A percentile compares a stretch with the other conserved stretches of the same genome.
phyloP scores from a whole-genome alignment of 176 grass and related monocot genomes.

The Hsuehochloa calcarea region DNA sequence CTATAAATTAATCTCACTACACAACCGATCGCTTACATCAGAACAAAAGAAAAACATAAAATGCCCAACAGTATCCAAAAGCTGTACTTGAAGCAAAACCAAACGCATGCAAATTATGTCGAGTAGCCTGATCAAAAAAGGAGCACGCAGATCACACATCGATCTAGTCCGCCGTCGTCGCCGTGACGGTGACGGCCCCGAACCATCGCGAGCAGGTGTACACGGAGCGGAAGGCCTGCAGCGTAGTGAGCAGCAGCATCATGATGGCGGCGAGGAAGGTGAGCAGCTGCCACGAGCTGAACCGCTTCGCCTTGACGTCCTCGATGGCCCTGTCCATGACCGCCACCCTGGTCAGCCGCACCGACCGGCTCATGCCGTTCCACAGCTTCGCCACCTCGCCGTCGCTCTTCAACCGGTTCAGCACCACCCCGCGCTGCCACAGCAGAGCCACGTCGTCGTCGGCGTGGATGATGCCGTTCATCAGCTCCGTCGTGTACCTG shows the following conservation, averaged over 20 bases:
- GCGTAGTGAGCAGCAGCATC: slow-evolving; percentile 70
- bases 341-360: slow-evolving; percentile 67
- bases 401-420: slow-evolving; percentile 89
- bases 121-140: background rate
- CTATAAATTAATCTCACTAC: no score
- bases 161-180: no score
- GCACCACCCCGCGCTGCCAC: slow-evolving; percentile 51
- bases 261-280: slow-evolving; percentile 73
- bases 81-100: background rate
- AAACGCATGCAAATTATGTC: background rate
- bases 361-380: slow-evolving; percentile 77
- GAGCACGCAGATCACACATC: no score
- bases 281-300: slow-evolving; percentile 86
- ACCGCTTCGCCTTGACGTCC: slow-evolving; percentile 67
- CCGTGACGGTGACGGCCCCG: slow-evolving; percentile 28
- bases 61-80: background rate
- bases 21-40: background rate
- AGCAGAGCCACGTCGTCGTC: slow-evolving; percentile 73
- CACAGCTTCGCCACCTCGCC: slow-evolving; percentile 56
- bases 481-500: slow-evolving; percentile 82
- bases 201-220: slow-evolving; percentile 89
- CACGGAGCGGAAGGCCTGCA: slow-evolving; percentile 83
- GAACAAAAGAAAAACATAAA: background rate
- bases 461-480: slow-evolving; percentile 86
- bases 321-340: slow-evolving; percentile 60